Percentiles rank a stretch among this genome's conserved stretches.
Conservation (phyloP, 352 stramenopile species). For the Pythium dissimile region DNA sequence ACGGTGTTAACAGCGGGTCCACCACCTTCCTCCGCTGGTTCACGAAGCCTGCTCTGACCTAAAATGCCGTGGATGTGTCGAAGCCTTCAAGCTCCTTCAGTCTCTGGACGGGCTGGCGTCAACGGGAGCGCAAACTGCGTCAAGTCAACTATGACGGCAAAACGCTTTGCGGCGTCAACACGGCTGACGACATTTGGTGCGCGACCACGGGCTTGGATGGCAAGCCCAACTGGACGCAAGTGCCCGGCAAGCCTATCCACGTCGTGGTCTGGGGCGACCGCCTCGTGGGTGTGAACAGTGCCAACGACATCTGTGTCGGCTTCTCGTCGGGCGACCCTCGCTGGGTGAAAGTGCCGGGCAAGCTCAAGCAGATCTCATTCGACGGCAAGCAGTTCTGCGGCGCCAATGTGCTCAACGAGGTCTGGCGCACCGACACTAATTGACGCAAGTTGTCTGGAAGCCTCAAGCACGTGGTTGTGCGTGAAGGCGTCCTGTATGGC, state of each 20-base stretch:
- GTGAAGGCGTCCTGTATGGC: conserved; percentile 22
- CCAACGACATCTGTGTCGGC: conserved; percentile 14
- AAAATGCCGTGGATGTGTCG: too few species aligned
- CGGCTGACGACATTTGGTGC: conserved; percentile 13
- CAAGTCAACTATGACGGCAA: conserved; percentile 14
- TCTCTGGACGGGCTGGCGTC: conserved; percentile 8
- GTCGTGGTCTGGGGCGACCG: conserved; percentile 22
- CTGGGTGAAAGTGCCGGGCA: conserved; percentile 13
- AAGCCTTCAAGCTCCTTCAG: too few species aligned
- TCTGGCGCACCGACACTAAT: conserved; percentile 27
- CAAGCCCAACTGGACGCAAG: conserved; percentile 20
- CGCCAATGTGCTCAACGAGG: conserved; percentile 6
- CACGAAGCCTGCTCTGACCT: background rate
- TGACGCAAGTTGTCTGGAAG: conserved; percentile 20
- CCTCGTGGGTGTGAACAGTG: conserved; percentile 18
- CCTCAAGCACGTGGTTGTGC: conserved; percentile 26
- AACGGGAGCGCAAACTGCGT: conserved; percentile 6
- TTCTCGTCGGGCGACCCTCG: background rate
- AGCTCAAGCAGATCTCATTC: conserved; percentile 21
- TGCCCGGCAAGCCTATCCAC: conserved; percentile 16
- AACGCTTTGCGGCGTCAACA: conserved; percentile 13
- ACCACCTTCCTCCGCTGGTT: conserved; percentile 16
- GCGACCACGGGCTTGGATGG: conserved; percentile 10
- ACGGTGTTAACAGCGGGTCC: background rate
- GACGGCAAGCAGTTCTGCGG: conserved; percentile 29